These are phyloP conservation scores for Volutella citrinella DNA, from an alignment of 2,329 filamentous ascomycete genomes.

Conservation along the genomic window DNA sequence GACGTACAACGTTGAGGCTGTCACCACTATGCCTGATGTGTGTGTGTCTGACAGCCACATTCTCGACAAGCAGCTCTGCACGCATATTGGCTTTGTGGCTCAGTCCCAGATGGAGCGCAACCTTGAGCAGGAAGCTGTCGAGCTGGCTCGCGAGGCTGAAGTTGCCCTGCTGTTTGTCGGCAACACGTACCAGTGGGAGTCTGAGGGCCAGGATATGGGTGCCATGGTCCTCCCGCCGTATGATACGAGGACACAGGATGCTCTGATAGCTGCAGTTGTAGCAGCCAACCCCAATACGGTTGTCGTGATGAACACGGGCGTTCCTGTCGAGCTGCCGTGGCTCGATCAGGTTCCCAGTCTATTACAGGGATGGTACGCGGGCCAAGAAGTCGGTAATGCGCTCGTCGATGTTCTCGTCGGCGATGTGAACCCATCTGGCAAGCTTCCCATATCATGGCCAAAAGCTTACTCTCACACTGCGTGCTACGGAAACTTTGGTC, in stretches of 20 bases:
- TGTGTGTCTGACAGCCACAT: constrained; percentile 2
- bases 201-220: constrained; percentile 63
- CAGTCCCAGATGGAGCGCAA: constrained; percentile 25
- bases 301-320: constrained; percentile 61
- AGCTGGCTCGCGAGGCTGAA: constrained; percentile 53
- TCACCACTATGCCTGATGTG: not conserved
- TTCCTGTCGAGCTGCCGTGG: constrained; percentile 56
- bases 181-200: constrained; percentile 44
- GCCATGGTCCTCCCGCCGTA: constrained; percentile 62
- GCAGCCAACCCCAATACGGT: constrained; percentile 55
- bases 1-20: constrained; percentile 1
- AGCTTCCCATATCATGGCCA: constrained; percentile 10
- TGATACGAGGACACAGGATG: constrained; percentile 58
- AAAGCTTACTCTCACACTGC: constrained; percentile 3
- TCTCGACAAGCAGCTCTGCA: not conserved
- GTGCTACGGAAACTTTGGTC: constrained; percentile 7
- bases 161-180: constrained; percentile 53
- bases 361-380: constrained; percentile 63
- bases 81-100: constrained; percentile 21
- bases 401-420: constrained; percentile 61
- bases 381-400: constrained; percentile 64
- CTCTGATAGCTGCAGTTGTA: constrained; percentile 52
- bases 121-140: constrained; percentile 44
- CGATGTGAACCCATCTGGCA: constrained; percentile 6
- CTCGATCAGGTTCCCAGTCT: constrained; percentile 52